Base-by-base conservation (phyloP, 495 filamentous ascomycete species). In the Astrocystis sublimbata region DNA sequence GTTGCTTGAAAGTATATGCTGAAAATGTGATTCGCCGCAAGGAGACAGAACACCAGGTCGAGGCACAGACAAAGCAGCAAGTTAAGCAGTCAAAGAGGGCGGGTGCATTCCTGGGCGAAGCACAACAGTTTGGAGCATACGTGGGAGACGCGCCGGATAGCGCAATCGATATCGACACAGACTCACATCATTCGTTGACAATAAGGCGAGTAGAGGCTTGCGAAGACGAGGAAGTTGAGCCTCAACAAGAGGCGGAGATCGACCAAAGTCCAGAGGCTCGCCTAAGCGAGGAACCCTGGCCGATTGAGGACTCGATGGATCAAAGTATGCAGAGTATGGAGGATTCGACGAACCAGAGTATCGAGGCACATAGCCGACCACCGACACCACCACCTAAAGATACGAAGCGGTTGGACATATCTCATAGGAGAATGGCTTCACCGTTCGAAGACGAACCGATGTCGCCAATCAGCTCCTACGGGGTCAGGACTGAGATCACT, bases 321-420 rank as follows among this genome's bases (percentile, higher is more conserved):
- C n/a, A n/a, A n/a, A n/a, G n/a, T n/a, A n/a, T n/a, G n/a, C n/a
- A n/a, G n/a, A n/a, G n/a, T n/a, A n/a, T n/a, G n/a, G n/a, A n/a
- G n/a, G n/a, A n/a, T n/a, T n/a, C n/a, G n/a, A n/a, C n/a, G n/a
- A n/a, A n/a, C 17, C 26, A 23, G 13, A 62, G 40, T n/a, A 26
- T 28, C 6, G 69, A 75, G 6, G 68, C 75, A 64, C 74, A 75
- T 1, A 67, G 61, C 19, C 71, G 64, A 35, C 61, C 76, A 15
- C 78, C 77, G 2, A 74, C 75, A 1, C 74, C 75, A 9, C 77
- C 77, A 26, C 75, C 73, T 19, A 75, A 72, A 57, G 74, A 72
- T 62, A 52, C 51, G 15, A 76, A 52, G 59, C 70, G 57, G 68
- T 69, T 61, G 42, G 76, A 65, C 49, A 51, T 31, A 31, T 61